These are phyloP conservation scores for Dichomitus squalens DNA, from an alignment of 1,284 basidiomycete species.

Conservation along the genomic window DNA sequence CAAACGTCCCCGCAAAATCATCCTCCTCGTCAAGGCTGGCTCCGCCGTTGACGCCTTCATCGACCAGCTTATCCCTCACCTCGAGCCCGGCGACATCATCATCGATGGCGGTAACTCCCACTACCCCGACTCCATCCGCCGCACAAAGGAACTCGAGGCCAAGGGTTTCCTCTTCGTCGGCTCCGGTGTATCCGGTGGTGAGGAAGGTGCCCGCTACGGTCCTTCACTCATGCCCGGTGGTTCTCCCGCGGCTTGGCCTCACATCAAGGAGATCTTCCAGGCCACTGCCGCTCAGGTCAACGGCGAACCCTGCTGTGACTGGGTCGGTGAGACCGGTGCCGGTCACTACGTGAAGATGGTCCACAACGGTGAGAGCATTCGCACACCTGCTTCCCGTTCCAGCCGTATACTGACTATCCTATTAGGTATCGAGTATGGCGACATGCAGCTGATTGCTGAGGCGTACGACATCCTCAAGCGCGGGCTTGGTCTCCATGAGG, in stretches of 20 bases:
- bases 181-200: slow-evolving; percentile 98
- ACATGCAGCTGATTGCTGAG: slow-evolving; percentile 99
- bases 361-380: slow-evolving; percentile 79
- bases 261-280: slow-evolving; percentile 99
- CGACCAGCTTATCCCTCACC: slow-evolving; percentile 66
- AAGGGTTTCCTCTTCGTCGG: slow-evolving; percentile 98
- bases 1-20: slow-evolving; percentile 87
- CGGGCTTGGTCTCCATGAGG: slow-evolving; percentile 84
- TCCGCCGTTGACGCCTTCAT: slow-evolving; percentile 81
- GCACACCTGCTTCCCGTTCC: slow-evolving; percentile 21
- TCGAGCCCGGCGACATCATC: slow-evolving; percentile 88
- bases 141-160: slow-evolving; percentile 88
- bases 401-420: slow-evolving; percentile 10
- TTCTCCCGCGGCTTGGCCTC: slow-evolving; percentile 91
- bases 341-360: slow-evolving; percentile 99
- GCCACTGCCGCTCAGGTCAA: slow-evolving; percentile 95
- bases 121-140: slow-evolving; percentile 98
- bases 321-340: slow-evolving; percentile 96
- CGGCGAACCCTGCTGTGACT: slow-evolving; percentile 98
- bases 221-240: slow-evolving; percentile 99
- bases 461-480: slow-evolving; percentile 98
- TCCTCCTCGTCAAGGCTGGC: slow-evolving; percentile 94
- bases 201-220: slow-evolving; percentile 97
- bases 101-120: slow-evolving; percentile 99
- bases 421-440: slow-evolving; percentile 96